Evolutionary conservation across 192 early-diverging fungal genomes (phyloP).

Genomic region (Pilobolus umbonatus): DNA sequence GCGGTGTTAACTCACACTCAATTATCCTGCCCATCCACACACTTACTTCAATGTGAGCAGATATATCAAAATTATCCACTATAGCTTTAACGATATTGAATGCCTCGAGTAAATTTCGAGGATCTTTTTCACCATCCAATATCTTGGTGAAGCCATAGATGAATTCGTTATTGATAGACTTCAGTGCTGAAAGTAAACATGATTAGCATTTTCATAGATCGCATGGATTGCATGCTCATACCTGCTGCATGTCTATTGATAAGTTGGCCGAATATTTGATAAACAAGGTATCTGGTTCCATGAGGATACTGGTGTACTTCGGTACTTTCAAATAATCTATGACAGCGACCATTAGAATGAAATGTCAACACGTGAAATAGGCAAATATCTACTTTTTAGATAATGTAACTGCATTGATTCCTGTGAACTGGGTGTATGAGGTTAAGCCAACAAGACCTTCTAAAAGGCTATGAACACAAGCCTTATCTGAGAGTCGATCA

Average conservation of each 20-base stretch:
- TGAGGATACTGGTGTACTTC: conserved; percentile 93
- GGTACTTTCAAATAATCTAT: conserved; percentile 75
- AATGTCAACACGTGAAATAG: conserved; percentile 12
- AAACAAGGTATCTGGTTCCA: conserved; percentile 68
- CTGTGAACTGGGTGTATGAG: conserved; percentile 55
- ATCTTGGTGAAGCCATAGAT: conserved; percentile 78
- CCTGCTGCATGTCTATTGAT: conserved; percentile 56
- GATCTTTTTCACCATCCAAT: conserved; percentile 99
- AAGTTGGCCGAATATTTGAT: conserved; percentile 65
- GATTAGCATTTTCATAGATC: conserved; percentile 11
- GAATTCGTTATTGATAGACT: conserved; percentile 64
- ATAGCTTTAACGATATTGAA: conserved; percentile 77
- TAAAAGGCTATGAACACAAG: conserved; percentile 62
- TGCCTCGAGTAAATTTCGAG: conserved; percentile 84
- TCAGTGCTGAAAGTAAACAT: conserved; percentile 44
- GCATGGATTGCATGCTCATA: conserved; percentile 14
- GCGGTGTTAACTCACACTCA: conserved; percentile 11
- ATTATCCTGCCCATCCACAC: neutral
- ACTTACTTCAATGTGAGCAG: conserved; percentile 65
- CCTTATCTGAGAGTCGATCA: conserved; percentile 66
- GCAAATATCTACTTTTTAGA: conserved; percentile 41
- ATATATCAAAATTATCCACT: conserved; percentile 71
- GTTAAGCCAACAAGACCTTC: conserved; percentile 59
- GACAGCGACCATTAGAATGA: neutral
- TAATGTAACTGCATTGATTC: conserved; percentile 46